phyloP scores from a whole-genome alignment of 139 green algal genomes.

The Coccomyxa sp. region DNA sequence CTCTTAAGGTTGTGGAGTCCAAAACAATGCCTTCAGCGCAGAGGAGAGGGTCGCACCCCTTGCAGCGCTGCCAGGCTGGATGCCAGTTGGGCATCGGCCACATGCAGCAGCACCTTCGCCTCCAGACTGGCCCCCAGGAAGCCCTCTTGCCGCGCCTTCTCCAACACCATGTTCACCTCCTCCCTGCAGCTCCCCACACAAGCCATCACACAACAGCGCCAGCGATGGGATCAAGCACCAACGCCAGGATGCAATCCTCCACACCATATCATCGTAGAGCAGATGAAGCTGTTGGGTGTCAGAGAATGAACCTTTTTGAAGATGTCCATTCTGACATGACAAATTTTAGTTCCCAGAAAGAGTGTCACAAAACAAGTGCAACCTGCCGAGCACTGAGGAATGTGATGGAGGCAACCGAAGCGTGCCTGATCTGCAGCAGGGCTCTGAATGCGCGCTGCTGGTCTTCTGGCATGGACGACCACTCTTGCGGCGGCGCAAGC shows the following conservation, averaged over 20 bases:
- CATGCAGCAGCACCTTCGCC: conserved; percentile 58
- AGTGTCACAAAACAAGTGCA: no score
- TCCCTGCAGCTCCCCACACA: background rate
- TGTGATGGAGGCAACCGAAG: background rate
- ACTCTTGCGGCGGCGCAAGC: background rate
- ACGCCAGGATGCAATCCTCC: no score
- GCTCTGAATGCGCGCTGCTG: background rate
- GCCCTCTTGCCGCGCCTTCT: conserved; percentile 68
- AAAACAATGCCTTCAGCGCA: background rate
- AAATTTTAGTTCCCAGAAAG: no score
- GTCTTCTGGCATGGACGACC: background rate
- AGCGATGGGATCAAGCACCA: background rate
- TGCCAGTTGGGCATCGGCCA: conserved; percentile 37
- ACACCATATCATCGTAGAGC: background rate
- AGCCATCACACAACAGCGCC: no score
- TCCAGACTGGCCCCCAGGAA: conserved; percentile 79
- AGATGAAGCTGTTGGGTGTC: no score
- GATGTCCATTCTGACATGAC: no score
- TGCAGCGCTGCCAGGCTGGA: conserved; percentile 52
- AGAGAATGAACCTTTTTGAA: no score
- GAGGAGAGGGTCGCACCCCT: background rate
- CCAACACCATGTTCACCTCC: conserved; percentile 44
- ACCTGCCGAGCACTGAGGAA: no score
- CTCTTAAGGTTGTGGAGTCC: no score
- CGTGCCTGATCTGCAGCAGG: background rate